Conservation (phyloP, 176 grass and related monocot species). For the Cocos nucifera region DNA sequence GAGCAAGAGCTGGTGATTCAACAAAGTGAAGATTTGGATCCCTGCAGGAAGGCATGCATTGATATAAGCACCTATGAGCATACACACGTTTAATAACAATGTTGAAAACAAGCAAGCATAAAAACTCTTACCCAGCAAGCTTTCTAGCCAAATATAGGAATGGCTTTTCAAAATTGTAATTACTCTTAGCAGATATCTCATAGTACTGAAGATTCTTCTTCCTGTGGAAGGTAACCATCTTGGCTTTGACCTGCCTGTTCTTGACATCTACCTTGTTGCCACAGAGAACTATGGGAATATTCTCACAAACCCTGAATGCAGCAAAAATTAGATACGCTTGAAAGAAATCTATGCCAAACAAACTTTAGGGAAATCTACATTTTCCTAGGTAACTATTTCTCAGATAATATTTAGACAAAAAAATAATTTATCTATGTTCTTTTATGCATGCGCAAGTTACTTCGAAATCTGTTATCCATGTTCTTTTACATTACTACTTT, state of each 20-base stretch:
- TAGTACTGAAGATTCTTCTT: constrained; percentile 97
- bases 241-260: constrained; percentile 84
- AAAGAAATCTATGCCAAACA: no score
- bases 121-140: constrained; percentile 46
- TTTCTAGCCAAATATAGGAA: constrained; percentile 89
- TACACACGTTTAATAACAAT: no score
- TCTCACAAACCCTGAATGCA: constrained; percentile 64
- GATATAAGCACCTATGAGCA: no score
- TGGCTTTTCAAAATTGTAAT: constrained; percentile 94
- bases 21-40: constrained; percentile 68
- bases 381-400: no score
- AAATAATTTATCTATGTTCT: no score
- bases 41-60: constrained; percentile 5
- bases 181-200: constrained; percentile 91
- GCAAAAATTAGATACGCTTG: not conserved
- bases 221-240: constrained; percentile 78
- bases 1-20: constrained; percentile 70
- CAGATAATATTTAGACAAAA: no score
- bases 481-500: no score
- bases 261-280: constrained; percentile 91
- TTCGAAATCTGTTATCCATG: no score
- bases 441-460: no score
- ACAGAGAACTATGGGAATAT: constrained; percentile 75
- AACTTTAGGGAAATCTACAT: no score
- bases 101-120: no score